Evolutionary conservation across 129 eudicot species (phyloP).

Genomic region (Flaveria bidentis): DNA sequence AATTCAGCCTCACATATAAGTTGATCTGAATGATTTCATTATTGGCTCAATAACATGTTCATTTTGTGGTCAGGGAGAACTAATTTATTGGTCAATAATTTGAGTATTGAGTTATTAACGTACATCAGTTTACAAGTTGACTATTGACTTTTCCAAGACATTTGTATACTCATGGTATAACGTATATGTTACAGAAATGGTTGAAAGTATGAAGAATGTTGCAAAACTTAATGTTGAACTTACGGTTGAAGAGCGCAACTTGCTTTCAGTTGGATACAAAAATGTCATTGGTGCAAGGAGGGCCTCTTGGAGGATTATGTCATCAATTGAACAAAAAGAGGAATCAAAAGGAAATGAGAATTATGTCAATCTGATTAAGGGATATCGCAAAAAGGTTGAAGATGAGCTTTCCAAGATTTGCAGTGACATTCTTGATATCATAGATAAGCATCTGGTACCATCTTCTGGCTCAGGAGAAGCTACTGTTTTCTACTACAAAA

Average conservation of each 20-base stretch:
- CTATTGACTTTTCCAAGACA: neutral
- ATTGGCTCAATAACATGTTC: neutral
- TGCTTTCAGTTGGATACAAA: constrained; percentile 95
- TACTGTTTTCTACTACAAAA: constrained; percentile 89
- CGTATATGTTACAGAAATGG: constrained; percentile 69
- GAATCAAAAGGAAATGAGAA: constrained; percentile 87
- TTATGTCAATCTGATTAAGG: constrained; percentile 81
- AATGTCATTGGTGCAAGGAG: constrained; percentile 90
- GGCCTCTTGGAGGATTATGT: constrained; percentile 99
- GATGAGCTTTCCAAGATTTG: constrained; percentile 92
- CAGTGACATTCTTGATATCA: constrained; percentile 75
- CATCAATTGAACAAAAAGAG: constrained; percentile 95
- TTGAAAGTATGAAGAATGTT: constrained; percentile 89
- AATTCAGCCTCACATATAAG: neutral
- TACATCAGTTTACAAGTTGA: neutral
- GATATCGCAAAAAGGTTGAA: constrained; percentile 89
- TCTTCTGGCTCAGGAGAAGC: constrained; percentile 81
- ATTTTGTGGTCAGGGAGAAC: neutral
- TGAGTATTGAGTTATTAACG: neutral
- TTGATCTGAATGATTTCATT: constrained; percentile 17
- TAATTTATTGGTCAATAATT: neutral
- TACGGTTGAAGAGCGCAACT: constrained; percentile 91
- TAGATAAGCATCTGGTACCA: constrained; percentile 82
- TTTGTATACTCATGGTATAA: neutral
- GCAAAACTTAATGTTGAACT: constrained; percentile 89